Base-by-base conservation (phyloP, 345 rosid species). In the Euphorbia peplus region DNA sequence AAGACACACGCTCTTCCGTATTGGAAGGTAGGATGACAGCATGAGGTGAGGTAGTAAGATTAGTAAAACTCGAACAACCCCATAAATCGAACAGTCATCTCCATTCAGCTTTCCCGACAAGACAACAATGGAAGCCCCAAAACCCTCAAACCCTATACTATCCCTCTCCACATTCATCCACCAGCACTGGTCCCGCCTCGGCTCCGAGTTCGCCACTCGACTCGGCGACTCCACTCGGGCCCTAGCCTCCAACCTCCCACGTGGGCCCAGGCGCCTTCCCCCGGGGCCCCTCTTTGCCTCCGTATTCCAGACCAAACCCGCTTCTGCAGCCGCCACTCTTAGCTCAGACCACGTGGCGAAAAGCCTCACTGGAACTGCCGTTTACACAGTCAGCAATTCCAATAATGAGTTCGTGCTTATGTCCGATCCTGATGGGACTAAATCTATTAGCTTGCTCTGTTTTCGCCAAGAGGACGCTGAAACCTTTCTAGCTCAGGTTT, bases 391-490 rank as follows among this genome's bases (percentile, higher is more conserved):
- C 39, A 91, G 97, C 80, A 93, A 93, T 74, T 80, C 97, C 10
- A 86, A 89, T 61, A 93, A 88, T 66, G 98, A 93, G 74, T 91
- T 93, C 82, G 97, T 93, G 53, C 95, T 91, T 25, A 79, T 91
- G 63, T 93, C 98, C n/a, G 97, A 93, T 82, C 92, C 95, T 53
- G 81, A 75, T 52, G 92, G 96, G 22, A 83, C 81, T 60, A 91
- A 86, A 80, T 93, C 98, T 52, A 85, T 93, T 35, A 84, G 97
- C 48, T 83, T 93, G 82, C 97, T 93, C 71, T 93, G 98, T 84
- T 91, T 93, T 59, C 90, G 96, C 5, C 87, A 80, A 78, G 98
- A 91, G 79, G 98, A 93, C 66, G 98, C 98, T 4, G 95, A 91
- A 75, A 83, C 97, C 30, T 88, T 93, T 64, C 95, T 93, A 16